Evolutionary conservation across 2,329 filamentous ascomycete species (phyloP).

Genomic region (Monilinia fructigena): DNA sequence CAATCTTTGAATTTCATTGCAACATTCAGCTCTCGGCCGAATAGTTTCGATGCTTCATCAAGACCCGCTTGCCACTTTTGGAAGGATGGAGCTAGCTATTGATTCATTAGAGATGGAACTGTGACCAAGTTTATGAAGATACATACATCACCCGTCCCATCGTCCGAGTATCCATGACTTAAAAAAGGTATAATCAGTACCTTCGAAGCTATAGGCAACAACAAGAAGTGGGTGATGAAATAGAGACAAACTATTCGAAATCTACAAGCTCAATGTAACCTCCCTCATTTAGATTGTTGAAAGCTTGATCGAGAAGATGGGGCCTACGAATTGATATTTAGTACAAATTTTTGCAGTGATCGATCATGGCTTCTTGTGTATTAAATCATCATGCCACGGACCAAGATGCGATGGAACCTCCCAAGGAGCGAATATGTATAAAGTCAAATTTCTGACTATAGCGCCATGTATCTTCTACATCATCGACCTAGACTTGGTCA

Average conservation of each 20-base stretch:
- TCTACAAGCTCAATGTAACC: slow-evolving; percentile 35
- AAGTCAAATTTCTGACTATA: slow-evolving; percentile 25
- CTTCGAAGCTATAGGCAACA: too few relatives aligned
- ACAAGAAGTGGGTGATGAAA: background rate
- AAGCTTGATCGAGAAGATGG: slow-evolving; percentile 29
- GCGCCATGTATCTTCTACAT: slow-evolving; percentile 39
- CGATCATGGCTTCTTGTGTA: background rate
- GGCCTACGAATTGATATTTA: slow-evolving; percentile 31
- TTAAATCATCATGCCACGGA: slow-evolving; percentile 32
- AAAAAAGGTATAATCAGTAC: background rate
- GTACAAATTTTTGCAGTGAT: background rate
- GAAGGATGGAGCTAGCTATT: slow-evolving; percentile 24
- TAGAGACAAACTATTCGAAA: slow-evolving; percentile 31
- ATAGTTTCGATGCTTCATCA: slow-evolving; percentile 39
- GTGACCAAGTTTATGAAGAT: background rate
- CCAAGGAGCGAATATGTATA: slow-evolving; percentile 24
- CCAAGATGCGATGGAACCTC: slow-evolving; percentile 42
- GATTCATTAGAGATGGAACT: background rate
- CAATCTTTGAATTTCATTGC: slow-evolving; percentile 32
- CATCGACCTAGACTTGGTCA: slow-evolving; percentile 34
- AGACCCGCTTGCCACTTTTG: slow-evolving; percentile 30
- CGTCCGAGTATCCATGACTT: slow-evolving; percentile 16
- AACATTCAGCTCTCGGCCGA: slow-evolving; percentile 37
- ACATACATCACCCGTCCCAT: slow-evolving; percentile 10
- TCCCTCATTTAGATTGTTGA: slow-evolving; percentile 31